Evolutionary conservation across 2,329 filamentous ascomycete genomes (phyloP).

Genomic region (Hymenoscyphus occultus): DNA sequence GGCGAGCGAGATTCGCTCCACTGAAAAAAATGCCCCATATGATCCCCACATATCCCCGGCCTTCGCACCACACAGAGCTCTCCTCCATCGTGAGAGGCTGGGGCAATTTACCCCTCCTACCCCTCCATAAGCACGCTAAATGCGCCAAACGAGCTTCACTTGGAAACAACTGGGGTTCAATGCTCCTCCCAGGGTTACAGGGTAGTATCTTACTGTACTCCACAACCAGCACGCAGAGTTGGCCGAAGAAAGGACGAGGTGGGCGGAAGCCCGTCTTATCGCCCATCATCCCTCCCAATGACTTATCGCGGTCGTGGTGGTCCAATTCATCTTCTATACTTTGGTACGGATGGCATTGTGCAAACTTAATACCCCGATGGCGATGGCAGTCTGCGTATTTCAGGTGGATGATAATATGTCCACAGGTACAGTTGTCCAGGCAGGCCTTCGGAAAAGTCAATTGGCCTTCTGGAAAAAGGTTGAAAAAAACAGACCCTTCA

Average conservation of each 20-base stretch:
- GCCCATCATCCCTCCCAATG: slow-evolving; percentile 5
- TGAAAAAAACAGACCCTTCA: not conserved
- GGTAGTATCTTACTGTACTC: not conserved
- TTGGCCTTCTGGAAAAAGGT: not conserved
- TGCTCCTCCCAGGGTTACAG: not conserved
- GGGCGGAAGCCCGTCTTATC: slow-evolving; percentile 9
- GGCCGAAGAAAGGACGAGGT: slow-evolving; percentile 20
- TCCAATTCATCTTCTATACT: not conserved
- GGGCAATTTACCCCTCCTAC: slow-evolving; percentile 15
- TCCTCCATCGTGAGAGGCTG: not conserved
- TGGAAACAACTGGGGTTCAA: not conserved
- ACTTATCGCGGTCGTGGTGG: slow-evolving; percentile 12
- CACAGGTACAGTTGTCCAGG: not conserved
- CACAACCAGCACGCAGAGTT: slow-evolving; percentile 5
- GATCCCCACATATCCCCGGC: slow-evolving; percentile 9
- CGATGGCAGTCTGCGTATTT: not conserved
- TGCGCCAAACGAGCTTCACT: slow-evolving; percentile 13
- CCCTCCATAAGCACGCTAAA: slow-evolving; percentile 12
- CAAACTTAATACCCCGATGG: not conserved
- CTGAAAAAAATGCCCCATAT: not conserved
- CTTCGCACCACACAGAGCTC: slow-evolving; percentile 10
- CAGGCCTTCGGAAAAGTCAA: not conserved
- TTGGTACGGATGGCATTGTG: not conserved
- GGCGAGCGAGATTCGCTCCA: not conserved
- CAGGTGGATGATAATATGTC: not conserved